Evolutionary conservation across 139 green algal genomes (phyloP), one percentile per base, ranked within the genome.

Genomic region (Micractinium conductrix): DNA sequence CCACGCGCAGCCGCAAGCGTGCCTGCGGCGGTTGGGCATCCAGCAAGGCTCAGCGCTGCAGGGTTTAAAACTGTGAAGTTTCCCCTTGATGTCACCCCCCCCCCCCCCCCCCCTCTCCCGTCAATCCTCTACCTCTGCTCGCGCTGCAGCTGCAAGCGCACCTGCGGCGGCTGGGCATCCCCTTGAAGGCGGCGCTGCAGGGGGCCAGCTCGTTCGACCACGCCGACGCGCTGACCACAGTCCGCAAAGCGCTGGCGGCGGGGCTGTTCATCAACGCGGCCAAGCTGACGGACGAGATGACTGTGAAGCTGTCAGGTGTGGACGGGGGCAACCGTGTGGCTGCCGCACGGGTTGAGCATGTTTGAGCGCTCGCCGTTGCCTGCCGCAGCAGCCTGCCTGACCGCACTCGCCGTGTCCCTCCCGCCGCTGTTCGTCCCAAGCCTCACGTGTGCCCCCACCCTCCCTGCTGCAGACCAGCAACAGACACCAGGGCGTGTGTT

Each of bases 211-310:
- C 62, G 37, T 71, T 82, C 19, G 86, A 86, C 50, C 78, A 55
- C 16, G 45, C 45, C 17, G 30, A 81, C 35, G 65, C 21, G 48
- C 79, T 87, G 37, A 37, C 35, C 30, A 82, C 55, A n/a, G 85
- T 99, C 76, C 88, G 93, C 62, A 99, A 99, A 82, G 94, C 93
- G 33, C 95, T 99, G 81, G 98, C 95, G 86, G 93, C 93, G 5
- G 93, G 96, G 5, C 98, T 99, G 89, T 99, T 99, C 92, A 92
- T 97, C 79, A 97, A 99, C 79, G 96, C 97, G 2, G 96, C 93
- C n/a, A 93, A 93, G 85, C 92, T 99, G 79, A 99, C 79, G 96
- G 89, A 95, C 91, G 85, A 94, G 98, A 24, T 96, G 94, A 2
- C 91, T 94, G 88, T 98, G 94, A 84, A 89, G 93, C 60, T 96